These are phyloP conservation scores for Anisogramma anomala DNA, from an alignment of 2,329 filamentous ascomycete genomes.

Conservation along the genomic window DNA sequence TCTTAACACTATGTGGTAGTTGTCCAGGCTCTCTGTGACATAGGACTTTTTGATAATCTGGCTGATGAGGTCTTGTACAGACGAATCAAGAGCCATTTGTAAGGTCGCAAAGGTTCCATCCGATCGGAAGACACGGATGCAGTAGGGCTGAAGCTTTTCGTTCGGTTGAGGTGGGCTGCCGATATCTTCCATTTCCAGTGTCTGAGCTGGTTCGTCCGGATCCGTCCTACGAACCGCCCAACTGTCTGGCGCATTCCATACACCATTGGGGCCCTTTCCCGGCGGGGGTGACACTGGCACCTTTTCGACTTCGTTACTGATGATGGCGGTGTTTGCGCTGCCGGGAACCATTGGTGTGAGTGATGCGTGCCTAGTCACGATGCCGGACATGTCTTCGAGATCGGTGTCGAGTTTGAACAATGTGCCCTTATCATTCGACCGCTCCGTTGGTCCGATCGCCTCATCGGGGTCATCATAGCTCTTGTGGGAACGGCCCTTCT, in stretches of 20 bases:
- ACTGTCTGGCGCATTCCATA: constrained; percentile 91
- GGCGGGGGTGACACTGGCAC: constrained; percentile 20
- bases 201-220: constrained; percentile 44
- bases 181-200: constrained; percentile 54
- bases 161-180: constrained; percentile 57
- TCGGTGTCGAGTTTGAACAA: constrained; percentile 78
- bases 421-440: constrained; percentile 36
- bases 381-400: constrained; percentile 82
- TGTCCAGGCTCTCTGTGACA: constrained; percentile 77
- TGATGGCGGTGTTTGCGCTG: constrained; percentile 26
- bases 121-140: constrained; percentile 86
- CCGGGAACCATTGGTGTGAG: constrained; percentile 58
- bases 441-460: constrained; percentile 48
- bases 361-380: constrained; percentile 59
- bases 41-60: constrained; percentile 92
- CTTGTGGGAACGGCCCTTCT: constrained; percentile 38
- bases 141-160: constrained; percentile 68
- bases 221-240: constrained; percentile 81
- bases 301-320: constrained; percentile 29
- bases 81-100: constrained; percentile 71
- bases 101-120: constrained; percentile 93
- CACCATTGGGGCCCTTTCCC: constrained; percentile 35
- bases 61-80: constrained; percentile 75
- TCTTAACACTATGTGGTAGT: constrained; percentile 90
- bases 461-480: constrained; percentile 44